These are phyloP conservation scores for Eimeria praecox DNA, from an alignment of 169 alveolate genomes.

Conservation along the genomic window DNA sequence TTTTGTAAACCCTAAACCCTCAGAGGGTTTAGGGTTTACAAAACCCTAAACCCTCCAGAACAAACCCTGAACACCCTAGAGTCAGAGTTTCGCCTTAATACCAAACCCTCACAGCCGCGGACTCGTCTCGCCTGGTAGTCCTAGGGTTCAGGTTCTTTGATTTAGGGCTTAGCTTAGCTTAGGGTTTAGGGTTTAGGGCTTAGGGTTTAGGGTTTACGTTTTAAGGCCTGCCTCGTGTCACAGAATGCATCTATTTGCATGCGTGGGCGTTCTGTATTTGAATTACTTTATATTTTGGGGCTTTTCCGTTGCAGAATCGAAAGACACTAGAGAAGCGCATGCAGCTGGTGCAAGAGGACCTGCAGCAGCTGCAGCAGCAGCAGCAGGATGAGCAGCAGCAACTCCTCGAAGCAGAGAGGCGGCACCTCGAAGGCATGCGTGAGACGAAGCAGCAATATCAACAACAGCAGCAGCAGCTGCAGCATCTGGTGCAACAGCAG, in stretches of 20 bases:
- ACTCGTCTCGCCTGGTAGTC: too few relatives aligned
- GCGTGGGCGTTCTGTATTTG: too few relatives aligned
- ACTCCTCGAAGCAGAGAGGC: slow-evolving; percentile 23
- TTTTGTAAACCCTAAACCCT: not conserved
- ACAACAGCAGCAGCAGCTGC: slow-evolving; percentile 46
- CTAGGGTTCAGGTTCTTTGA: not conserved
- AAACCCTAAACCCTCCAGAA: slow-evolving; percentile 9
- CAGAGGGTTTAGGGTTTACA: too few relatives aligned
- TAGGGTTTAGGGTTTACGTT: slow-evolving; percentile 33
- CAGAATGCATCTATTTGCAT: too few relatives aligned
- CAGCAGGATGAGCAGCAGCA: slow-evolving; percentile 49
- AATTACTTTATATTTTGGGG: not conserved
- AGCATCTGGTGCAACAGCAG: slow-evolving; percentile 52
- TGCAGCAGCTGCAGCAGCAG: slow-evolving; percentile 72
- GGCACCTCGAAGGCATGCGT: slow-evolving; percentile 13
- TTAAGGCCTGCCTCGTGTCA: not conserved
- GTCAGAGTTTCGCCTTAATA: not conserved
- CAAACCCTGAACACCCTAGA: not conserved
- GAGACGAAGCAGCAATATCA: slow-evolving; percentile 50
- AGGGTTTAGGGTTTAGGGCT: slow-evolving; percentile 44
- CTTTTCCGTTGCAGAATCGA: not conserved
- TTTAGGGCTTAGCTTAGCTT: too few relatives aligned
- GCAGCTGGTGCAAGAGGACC: slow-evolving; percentile 51
- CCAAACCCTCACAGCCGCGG: not conserved
- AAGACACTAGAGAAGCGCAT: slow-evolving; percentile 49